phyloP scores from a whole-genome alignment of 331 rosid species.

The Saraca asoca region DNA sequence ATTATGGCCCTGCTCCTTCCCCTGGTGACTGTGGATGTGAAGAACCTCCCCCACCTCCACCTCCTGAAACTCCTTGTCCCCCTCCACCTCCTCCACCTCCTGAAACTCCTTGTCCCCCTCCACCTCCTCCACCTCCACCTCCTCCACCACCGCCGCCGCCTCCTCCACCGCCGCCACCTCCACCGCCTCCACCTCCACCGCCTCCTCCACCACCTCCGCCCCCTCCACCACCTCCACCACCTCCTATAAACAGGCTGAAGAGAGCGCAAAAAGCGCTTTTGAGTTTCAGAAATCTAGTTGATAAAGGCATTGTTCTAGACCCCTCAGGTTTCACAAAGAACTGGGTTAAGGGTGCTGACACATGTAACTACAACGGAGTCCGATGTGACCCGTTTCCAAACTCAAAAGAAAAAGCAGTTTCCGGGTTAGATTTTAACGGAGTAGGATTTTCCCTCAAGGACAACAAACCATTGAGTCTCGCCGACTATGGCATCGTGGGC shows the following conservation, averaged over 20 bases:
- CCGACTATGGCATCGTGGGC: slow-evolving; percentile 36
- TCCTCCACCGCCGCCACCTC: not conserved
- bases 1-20: slow-evolving; percentile 18
- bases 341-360: slow-evolving; percentile 16
- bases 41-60: slow-evolving; percentile 15
- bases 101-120: not conserved
- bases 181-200: not conserved
- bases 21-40: slow-evolving; percentile 17
- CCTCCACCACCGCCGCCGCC: no score
- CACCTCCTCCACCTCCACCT: not conserved
- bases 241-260: slow-evolving; percentile 6
- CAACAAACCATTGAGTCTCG: not conserved
- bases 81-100: not conserved
- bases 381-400: slow-evolving; percentile 14
- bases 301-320: not conserved
- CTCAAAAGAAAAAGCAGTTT: not conserved
- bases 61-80: slow-evolving; percentile 14
- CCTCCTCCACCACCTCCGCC: not conserved
- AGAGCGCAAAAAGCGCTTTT: slow-evolving; percentile 4
- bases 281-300: not conserved
- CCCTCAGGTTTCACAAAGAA: not conserved
- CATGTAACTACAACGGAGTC: slow-evolving; percentile 40
- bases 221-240: no score
- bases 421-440: slow-evolving; percentile 58
- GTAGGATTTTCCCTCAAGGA: not conserved